Evolutionary conservation across 768 basidiomycete genomes (phyloP).

Genomic region (Cystobasidium ongulense): DNA sequence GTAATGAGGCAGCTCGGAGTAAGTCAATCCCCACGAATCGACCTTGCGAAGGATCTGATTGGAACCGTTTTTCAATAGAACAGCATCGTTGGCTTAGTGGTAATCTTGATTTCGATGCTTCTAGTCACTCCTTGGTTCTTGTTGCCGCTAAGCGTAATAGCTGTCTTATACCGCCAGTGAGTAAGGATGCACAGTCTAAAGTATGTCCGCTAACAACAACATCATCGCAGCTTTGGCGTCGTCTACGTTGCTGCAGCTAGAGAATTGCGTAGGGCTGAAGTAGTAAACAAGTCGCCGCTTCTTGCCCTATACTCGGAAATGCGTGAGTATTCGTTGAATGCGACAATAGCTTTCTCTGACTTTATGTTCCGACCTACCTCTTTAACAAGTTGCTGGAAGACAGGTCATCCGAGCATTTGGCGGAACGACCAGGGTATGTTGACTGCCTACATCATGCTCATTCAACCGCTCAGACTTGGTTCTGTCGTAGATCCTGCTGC

Average conservation of each 20-base stretch:
- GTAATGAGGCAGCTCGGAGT: background rate
- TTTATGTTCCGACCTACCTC: background rate
- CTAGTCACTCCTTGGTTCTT: background rate
- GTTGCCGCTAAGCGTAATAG: background rate
- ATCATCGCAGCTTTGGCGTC: conserved; percentile 1
- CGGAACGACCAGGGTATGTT: conserved; percentile 12
- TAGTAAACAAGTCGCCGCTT: conserved; percentile 44
- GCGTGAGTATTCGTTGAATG: background rate
- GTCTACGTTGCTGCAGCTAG: conserved; percentile 45
- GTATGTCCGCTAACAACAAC: background rate
- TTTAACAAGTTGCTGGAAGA: conserved; percentile 40
- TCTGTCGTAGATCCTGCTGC: background rate
- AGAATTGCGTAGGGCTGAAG: conserved; percentile 48
- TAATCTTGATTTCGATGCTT: background rate
- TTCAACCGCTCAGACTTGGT: background rate
- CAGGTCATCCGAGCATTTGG: conserved; percentile 43
- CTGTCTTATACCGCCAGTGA: background rate
- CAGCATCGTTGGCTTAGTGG: background rate
- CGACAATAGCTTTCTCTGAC: background rate
- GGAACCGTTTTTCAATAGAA: background rate
- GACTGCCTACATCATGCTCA: background rate
- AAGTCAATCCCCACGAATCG: background rate
- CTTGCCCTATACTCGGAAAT: conserved; percentile 37
- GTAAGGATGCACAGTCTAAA: background rate
- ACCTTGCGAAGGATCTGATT: background rate